Evolutionary conservation across 306 rosid genomes (phyloP), one percentile per base, ranked within the genome.

Genomic region (Prunus mira): DNA sequence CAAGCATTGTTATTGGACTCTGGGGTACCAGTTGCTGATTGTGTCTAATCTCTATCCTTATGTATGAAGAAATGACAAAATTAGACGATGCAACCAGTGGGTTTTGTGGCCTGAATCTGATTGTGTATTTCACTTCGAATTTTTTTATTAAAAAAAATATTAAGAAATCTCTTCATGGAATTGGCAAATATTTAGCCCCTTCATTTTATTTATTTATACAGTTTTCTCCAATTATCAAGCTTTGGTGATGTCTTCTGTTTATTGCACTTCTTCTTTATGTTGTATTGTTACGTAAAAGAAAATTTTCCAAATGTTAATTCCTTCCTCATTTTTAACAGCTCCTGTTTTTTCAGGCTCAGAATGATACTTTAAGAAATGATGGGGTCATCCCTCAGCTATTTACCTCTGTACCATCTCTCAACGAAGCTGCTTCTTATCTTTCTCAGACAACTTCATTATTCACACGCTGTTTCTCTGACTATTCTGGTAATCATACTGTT

Each of bases 391-490:
- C 97, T 78, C 91, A 89, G 43, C 80, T 96, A 55, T 85, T 92
- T 80, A 90, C 97, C 28, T 92, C 98, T 32, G 85, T 96, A 52
- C 97, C 99, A n/a, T 79, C 91, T 65, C 88, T 96, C 62, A 88
- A 86, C 75, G 97, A 88, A 1, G 99, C 98, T 71, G 97, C 98
- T 62, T 86, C 98, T 71, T 96, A 92, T 82, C 72, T 96, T 66
- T 88, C 97, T 67, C 96, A 89, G 82, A 92, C 96, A 79, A 88
- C 99, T n/a, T 88, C 97, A 47, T 92, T 76, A 82, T 56, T 95
- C 15, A 78, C 96, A 45, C 80, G 93, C 25, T 95, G 97, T 87
- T 95, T 95, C 81, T 81, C 96, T 32, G 97, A 95, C 86, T 71
- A 52, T 84, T 89, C 97, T 74, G 98, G 99, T 87, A 84, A 82